A percentile compares a stretch with the other conserved stretches of the same genome.
phyloP scores from a whole-genome alignment of 176 grass and related monocot genomes.

The Cenchrus americanus region DNA sequence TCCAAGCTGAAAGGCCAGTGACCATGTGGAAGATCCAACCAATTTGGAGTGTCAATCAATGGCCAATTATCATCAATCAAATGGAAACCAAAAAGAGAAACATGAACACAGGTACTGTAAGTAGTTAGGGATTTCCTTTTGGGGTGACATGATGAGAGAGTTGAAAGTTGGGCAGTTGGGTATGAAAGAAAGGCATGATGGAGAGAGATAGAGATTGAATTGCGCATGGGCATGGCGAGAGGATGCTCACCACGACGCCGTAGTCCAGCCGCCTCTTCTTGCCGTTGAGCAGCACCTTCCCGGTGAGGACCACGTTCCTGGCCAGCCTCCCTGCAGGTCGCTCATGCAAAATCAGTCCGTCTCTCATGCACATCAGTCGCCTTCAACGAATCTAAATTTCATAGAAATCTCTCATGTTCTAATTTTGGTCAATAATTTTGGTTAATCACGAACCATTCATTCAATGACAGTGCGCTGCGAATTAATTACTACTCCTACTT shows the following conservation, averaged over 20 bases:
- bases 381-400: not conserved
- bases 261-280: slow-evolving; percentile 92
- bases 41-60: not conserved
- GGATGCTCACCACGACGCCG: slow-evolving; percentile 68
- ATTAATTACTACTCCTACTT: not conserved
- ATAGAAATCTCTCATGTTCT: not conserved
- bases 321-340: slow-evolving; percentile 74
- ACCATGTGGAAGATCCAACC: not conserved
- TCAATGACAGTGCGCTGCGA: not conserved
- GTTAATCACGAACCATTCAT: not conserved
- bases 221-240: slow-evolving; percentile 30
- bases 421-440: not conserved
- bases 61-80: no score
- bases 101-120: no score
- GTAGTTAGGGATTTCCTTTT: not conserved
- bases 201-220: not conserved
- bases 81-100: not conserved
- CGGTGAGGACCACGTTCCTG: slow-evolving; percentile 83
- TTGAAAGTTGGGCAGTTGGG: not conserved
- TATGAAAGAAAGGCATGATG: not conserved
- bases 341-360: not conserved
- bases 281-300: slow-evolving; percentile 90
- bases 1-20: not conserved
- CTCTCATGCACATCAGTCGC: not conserved
- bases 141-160: not conserved